Evolutionary conservation across 352 stramenopile species (phyloP).

Genomic region (Phytopythium vexans): DNA sequence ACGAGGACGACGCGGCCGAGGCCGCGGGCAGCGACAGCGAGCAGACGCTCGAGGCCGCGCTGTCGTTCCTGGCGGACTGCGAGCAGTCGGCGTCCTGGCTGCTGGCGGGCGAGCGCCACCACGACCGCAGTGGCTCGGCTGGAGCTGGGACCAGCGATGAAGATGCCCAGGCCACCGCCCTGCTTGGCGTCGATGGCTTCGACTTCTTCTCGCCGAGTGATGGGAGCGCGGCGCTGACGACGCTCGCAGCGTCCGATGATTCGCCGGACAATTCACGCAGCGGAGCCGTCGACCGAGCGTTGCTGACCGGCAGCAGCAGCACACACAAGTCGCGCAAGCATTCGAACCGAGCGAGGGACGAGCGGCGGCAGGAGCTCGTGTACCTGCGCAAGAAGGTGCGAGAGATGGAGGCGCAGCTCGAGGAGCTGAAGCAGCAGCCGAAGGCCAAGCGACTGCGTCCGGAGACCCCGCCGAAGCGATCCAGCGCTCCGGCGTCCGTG

Average conservation of each 20-base stretch:
- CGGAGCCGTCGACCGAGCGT: too few relatives aligned
- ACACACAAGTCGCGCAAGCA: conserved; percentile 24
- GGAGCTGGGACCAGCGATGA: too few relatives aligned
- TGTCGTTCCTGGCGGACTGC: conserved; percentile 37
- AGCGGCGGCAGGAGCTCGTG: conserved; percentile 27
- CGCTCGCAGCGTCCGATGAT: neutral
- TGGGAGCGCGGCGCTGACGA: neutral
- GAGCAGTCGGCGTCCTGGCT: conserved; percentile 32
- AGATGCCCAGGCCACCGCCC: too few relatives aligned
- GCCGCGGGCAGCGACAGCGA: conserved; percentile 7
- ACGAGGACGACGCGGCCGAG: too few relatives aligned
- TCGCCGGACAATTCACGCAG: neutral
- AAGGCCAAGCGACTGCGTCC: neutral
- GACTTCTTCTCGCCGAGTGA: neutral
- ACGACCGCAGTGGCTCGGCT: neutral
- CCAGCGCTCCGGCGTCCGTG: conserved; percentile 12
- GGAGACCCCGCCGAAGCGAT: conserved; percentile 9
- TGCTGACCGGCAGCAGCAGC: neutral
- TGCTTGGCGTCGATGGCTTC: too few relatives aligned
- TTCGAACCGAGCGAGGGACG: conserved; percentile 28
- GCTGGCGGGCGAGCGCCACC: conserved; percentile 12
- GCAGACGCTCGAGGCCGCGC: conserved; percentile 32
- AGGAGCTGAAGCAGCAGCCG: conserved; percentile 19
- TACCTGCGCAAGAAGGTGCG: conserved; percentile 34
- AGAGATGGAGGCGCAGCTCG: conserved; percentile 29